Base-by-base conservation (phyloP, 768 basidiomycete genomes). In the Pleurotus sapidus region DNA sequence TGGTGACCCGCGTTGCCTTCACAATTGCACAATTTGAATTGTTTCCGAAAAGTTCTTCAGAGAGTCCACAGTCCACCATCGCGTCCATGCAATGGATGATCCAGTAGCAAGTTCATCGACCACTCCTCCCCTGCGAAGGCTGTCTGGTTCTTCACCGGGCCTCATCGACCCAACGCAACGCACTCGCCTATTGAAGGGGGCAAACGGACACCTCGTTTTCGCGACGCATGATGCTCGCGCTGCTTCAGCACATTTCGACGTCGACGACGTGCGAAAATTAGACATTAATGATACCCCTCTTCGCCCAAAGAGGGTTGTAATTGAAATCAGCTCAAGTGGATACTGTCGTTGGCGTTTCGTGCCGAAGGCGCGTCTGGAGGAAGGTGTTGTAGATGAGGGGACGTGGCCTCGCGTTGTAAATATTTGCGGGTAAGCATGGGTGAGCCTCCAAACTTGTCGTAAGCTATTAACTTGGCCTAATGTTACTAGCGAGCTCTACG, bases 271-370 rank as follows among this genome's bases (percentile, higher is more conserved):
- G 17, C 74, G 67, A 30, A 80, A 72, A 49, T 72, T 78, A 49
- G 79, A 74, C 23, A 65, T 77, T 9, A 72, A 77, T 38, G 76
- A 78, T n/a, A 77, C 79, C 39, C 71, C 76, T 0, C 76, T 76
- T 48, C 75, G 82, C 4, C 83, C 87, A 1, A 88, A 86, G 67
- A 88, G 91, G 53, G 75, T 93, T 64, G 88, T 92, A 2, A 76
- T 92, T 34, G 91, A 93, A 72, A 84, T 77, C 6, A 72, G 77
- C 3, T 75, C 82, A 0, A 77, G 74, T n/a, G 83, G 82, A 14
- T 73, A 77, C 38, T 78, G 75, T 48, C 78, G 75, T 57, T 93
- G 90, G 91, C 79, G 91, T 45, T 92, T 88, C 69, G 88, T 93
- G 15, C 91, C 91, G 34, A 82, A 77, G 49, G 89, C 90, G 3